Base-by-base conservation (phyloP, 2,329 filamentous ascomycete genomes). In the Ascochyta fabae region DNA sequence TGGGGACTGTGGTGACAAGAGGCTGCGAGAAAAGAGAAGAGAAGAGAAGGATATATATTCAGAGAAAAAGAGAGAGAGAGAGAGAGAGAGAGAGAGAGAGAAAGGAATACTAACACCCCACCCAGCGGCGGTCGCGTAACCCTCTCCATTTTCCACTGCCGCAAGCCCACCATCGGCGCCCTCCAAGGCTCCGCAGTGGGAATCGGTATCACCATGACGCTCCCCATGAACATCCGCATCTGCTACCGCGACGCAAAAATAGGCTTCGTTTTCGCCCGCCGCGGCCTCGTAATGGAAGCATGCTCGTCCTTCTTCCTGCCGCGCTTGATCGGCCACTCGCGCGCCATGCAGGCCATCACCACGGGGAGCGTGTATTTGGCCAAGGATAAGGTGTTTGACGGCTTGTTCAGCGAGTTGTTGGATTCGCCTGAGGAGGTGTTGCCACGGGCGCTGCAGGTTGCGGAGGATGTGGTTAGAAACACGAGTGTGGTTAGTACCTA, bases 251-350 rank as follows among this genome's bases (percentile, higher is more conserved):
- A 77, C 10, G 86, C 88, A 2, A 89, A 88, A 68, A 83, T 92
- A 59, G 89, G 89, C 48, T 90, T 92, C 69, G 88, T 91, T 16
- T 93, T 92, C 72, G 81, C 83, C 23, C 83, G 88, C 24, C 81
- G 89, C 39, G 89, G 89, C 1, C 80, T 92, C 66, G 81, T 86
- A 56, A 88, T 90, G 84, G 90, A 93, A 74, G 88, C 87, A 0
- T 88, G 84, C 68, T 86, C 83, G 46, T 87, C 85, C 8, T 92
- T 84, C 74, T 92, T 90, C 78, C 79, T 92, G 33, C 89, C 89
- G 2, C 83, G 87, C 0, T 78, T 92, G 24, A 82, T 92, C 56
- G 89, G 90, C 53, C 78, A 83, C 51, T 83, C 82, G 13, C 81
- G 83, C 60, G 88, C 88, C 0, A 76, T 88, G 70, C 84, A 88